Evolutionary conservation across 805 yeast genomes (phyloP).

Genomic region (Wickerhamiella lipophila): DNA sequence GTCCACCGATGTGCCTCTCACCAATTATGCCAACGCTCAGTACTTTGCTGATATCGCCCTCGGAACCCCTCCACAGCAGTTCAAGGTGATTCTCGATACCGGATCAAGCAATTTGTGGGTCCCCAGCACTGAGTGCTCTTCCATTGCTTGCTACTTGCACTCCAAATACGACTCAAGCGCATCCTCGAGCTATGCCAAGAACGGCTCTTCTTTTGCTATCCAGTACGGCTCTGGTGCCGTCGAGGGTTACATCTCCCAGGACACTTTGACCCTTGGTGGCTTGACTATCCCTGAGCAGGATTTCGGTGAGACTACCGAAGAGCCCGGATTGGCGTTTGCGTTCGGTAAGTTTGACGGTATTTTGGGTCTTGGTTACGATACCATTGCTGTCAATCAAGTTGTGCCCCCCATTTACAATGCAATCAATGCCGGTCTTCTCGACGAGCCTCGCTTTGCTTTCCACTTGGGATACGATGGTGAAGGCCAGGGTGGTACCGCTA

Average conservation of each 20-base stretch:
- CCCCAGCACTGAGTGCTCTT: constrained; percentile 76
- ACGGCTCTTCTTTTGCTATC: constrained; percentile 76
- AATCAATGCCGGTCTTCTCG: constrained; percentile 64
- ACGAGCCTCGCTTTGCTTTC: constrained; percentile 76
- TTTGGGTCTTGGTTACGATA: constrained; percentile 84
- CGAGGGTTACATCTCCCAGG: constrained; percentile 87
- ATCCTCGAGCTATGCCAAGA: constrained; percentile 73
- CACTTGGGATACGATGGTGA: constrained; percentile 67
- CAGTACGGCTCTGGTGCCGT: constrained; percentile 87
- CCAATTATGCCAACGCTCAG: constrained; percentile 92
- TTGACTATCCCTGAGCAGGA: constrained; percentile 77
- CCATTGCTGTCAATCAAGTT: constrained; percentile 76
- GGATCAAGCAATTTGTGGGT: constrained; percentile 97
- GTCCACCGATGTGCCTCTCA: constrained; percentile 54
- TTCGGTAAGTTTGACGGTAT: constrained; percentile 98
- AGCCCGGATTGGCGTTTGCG: constrained; percentile 96
- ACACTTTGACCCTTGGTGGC: constrained; percentile 68
- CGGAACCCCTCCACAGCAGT: constrained; percentile 88
- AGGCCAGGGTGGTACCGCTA: constrained; percentile 75
- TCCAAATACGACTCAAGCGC: constrained; percentile 73
- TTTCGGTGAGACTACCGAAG: constrained; percentile 93
- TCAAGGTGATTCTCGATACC: constrained; percentile 90
- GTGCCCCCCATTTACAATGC: constrained; percentile 95
- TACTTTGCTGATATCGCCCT: constrained; percentile 81
- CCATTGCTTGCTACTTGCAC: constrained; percentile 92